Evolutionary conservation across 257 asterid species (phyloP), one percentile per base, ranked within the genome.

Genomic region (Solanum pinnatisectum): DNA sequence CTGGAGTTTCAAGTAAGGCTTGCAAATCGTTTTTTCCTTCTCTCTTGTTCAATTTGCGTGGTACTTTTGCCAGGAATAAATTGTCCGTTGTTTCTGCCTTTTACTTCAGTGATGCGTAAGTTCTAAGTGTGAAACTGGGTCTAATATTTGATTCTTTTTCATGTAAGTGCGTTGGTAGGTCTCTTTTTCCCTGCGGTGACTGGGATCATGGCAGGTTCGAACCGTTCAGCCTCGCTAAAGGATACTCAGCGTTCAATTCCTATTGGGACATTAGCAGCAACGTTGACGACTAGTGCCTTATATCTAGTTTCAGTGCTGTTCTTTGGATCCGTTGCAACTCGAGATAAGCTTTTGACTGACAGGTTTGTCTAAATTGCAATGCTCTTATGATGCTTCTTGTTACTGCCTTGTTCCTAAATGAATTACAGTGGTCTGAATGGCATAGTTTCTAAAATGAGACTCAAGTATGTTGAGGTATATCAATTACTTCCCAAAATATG

Each of bases 151-250:
- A 23, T 71, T 73, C 85, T 86, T 84, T 89, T 81, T 82, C 90
- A 92, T 93, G 86, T 87, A 97, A 97, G 99, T 92, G 98, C 99
- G 87, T 91, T 97, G 96, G 98, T 97, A 79, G 99, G 99, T 87
- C 98, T 97, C 74, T 97, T 97, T 93, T 97, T 97, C 93, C 99
- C 99, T 87, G 99, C 99, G 88, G 99, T 97, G 79, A 97, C 99
- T 15, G 99, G 99, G 91, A 97, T 97, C 92, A 97, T 97, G 99
- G 99, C 99, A 88, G 99, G 99, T 91, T 97, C 99, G 89, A 97
- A 97, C 90, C 98, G 99, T 88, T 97, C 99, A 86, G 98, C 99
- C 71, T 97, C 99, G 59, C 97, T 97, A 87, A 95, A 97, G 94
- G 99, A 97, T 91, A 97, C 99, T 90, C 99, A 97, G 91, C 98